Percentiles rank a stretch among this genome's conserved stretches.
Conservation (phyloP, 352 stramenopile species). For the Globisporangium polare region DNA sequence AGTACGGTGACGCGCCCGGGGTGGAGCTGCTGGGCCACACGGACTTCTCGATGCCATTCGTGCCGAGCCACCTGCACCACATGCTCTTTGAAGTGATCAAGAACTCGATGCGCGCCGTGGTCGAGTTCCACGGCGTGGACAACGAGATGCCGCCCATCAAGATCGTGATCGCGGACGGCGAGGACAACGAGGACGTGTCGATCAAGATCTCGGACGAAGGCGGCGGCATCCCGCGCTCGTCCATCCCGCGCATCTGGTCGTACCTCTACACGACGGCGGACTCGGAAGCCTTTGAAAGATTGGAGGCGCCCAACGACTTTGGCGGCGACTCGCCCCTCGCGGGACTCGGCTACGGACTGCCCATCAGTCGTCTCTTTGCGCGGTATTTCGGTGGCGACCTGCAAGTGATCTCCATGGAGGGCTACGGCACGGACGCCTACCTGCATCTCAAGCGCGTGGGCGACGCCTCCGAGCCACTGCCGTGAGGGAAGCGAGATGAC, state of each 20-base stretch:
- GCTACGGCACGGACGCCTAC: constrained; percentile 98
- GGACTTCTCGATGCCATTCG: constrained; percentile 99
- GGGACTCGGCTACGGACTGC: constrained; percentile 96
- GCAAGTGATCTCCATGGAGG: constrained; percentile 99
- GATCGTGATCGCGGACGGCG: constrained; percentile 99
- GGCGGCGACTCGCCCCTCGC: constrained; percentile 89
- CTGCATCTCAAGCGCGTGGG: constrained; percentile 92
- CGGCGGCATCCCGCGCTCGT: constrained; percentile 97
- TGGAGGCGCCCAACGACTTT: constrained; percentile 87
- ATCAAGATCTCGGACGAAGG: constrained; percentile 99
- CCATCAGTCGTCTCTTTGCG: constrained; percentile 96
- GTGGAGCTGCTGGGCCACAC: constrained; percentile 97
- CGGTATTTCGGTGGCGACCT: constrained; percentile 99
- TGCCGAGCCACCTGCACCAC: constrained; percentile 95
- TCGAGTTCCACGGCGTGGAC: constrained; percentile 97
- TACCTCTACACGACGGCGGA: constrained; percentile 99
- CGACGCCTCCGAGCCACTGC: constrained; percentile 85
- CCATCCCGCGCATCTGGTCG: constrained; percentile 98
- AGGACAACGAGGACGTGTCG: constrained; percentile 99
- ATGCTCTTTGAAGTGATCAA: constrained; percentile 99
- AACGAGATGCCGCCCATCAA: constrained; percentile 98
- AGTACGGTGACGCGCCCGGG: constrained; percentile 98
- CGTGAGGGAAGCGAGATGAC: constrained; percentile 25
- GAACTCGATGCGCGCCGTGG: constrained; percentile 85
- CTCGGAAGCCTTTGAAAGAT: constrained; percentile 88